Conservation (phyloP, 225 moss, liverwort and hornwort genomes). For the Physcomitrium patens region DNA sequence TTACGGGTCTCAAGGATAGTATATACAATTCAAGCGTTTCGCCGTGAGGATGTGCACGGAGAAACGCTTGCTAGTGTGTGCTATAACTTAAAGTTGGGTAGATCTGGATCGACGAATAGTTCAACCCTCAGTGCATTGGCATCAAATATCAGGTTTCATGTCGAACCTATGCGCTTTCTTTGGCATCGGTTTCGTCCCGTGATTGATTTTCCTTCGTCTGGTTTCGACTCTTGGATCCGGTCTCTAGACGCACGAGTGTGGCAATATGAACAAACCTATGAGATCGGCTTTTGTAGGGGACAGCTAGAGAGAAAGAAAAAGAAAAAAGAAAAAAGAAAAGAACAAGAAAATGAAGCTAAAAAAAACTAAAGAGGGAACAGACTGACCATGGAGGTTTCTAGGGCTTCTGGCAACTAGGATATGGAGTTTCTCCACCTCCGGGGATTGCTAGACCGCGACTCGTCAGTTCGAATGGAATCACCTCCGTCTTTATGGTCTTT, state of each 20-base stretch:
- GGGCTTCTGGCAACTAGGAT: conserved; percentile 28
- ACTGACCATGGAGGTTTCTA: too few species aligned
- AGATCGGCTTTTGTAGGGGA: conserved; percentile 12
- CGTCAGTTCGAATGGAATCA: conserved; percentile 23
- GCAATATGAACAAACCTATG: conserved; percentile 43
- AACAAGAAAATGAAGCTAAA: too few species aligned
- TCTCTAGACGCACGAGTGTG: not conserved
- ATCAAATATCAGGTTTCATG: conserved; percentile 2
- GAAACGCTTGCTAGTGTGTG: too few species aligned
- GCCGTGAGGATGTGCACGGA: conserved; percentile 1
- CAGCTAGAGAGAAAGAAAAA: too few species aligned
- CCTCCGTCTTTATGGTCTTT: conserved; percentile 16
- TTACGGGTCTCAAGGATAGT: conserved; percentile 11
- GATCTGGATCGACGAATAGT: conserved; percentile 37
- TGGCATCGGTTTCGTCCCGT: not conserved
- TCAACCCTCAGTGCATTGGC: conserved; percentile 45
- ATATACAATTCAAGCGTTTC: conserved; percentile 28
- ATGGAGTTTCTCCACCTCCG: conserved; percentile 59
- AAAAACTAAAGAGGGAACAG: too few species aligned
- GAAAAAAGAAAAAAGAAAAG: too few species aligned
- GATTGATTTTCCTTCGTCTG: conserved; percentile 3
- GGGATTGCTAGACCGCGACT: conserved; percentile 15
- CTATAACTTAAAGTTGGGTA: conserved; percentile 8
- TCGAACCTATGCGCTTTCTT: too few species aligned
- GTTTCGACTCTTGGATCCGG: not conserved